These are phyloP conservation scores for Aureobasidium uvarum DNA, from an alignment of 2,329 filamentous ascomycete species.

Conservation along the genomic window DNA sequence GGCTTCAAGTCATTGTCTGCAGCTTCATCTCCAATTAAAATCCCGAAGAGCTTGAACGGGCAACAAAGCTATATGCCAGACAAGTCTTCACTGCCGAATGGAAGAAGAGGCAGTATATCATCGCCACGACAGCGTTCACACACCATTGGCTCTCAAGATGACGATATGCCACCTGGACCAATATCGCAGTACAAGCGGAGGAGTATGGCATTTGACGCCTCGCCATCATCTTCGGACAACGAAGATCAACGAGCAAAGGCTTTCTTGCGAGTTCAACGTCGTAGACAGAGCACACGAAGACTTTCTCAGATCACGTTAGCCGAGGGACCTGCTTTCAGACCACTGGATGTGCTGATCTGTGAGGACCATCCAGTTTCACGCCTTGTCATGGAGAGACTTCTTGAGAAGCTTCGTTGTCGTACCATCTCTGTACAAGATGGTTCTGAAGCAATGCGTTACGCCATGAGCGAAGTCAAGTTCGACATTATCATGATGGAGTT, in stretches of 20 bases:
- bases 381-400: slow-evolving; percentile 96
- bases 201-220: slow-evolving; percentile 94
- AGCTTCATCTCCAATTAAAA: slow-evolving; percentile 56
- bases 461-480: slow-evolving; percentile 96
- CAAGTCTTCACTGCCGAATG: slow-evolving; percentile 35
- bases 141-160: slow-evolving; percentile 92
- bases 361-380: slow-evolving; percentile 96
- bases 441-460: slow-evolving; percentile 86
- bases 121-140: slow-evolving; percentile 75
- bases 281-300: slow-evolving; percentile 91
- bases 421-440: slow-evolving; percentile 91
- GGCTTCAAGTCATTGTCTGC: slow-evolving; percentile 52
- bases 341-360: slow-evolving; percentile 91
- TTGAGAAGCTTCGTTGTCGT: slow-evolving; percentile 92
- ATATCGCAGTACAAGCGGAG: slow-evolving; percentile 70
- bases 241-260: slow-evolving; percentile 91
- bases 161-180: slow-evolving; percentile 70
- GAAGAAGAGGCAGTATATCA: slow-evolving; percentile 38
- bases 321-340: slow-evolving; percentile 82
- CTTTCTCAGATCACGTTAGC: slow-evolving; percentile 86
- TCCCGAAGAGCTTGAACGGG: slow-evolving; percentile 47
- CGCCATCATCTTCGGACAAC: slow-evolving; percentile 95
- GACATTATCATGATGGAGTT: slow-evolving; percentile 99
- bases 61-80: slow-evolving; percentile 52
- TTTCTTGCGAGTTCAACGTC: slow-evolving; percentile 84